Percentiles rank a stretch among this genome's conserved stretches.
phyloP scores from a whole-genome alignment of 169 alveolate species.

The Ichthyophthirius multifiliis region DNA sequence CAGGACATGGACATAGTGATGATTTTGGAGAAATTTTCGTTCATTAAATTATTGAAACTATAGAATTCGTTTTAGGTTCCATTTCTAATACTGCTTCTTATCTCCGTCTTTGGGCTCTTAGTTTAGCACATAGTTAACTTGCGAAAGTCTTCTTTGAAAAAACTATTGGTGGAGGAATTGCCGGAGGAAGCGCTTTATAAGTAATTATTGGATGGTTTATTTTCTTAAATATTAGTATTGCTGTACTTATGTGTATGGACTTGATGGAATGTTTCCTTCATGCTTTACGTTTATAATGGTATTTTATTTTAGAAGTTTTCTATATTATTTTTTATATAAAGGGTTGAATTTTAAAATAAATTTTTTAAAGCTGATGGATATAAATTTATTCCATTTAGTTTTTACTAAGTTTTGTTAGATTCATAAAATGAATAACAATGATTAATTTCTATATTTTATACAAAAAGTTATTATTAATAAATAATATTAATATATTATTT shows the following conservation, averaged over 20 bases:
- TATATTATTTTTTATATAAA: not conserved
- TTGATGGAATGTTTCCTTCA: conserved; percentile 98
- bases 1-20: conserved; percentile 46
- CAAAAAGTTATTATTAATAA: too few relatives aligned
- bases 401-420: not conserved
- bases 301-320: not conserved
- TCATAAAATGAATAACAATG: too few relatives aligned
- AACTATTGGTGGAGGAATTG: conserved; percentile 61
- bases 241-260: conserved; percentile 63
- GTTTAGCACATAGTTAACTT: conserved; percentile 98
- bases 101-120: conserved; percentile 98
- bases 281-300: conserved; percentile 99
- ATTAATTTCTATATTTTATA: too few relatives aligned
- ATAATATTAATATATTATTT: too few relatives aligned
- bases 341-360: conserved; percentile 99
- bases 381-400: conserved; percentile 86
- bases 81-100: conserved; percentile 99
- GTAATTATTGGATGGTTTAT: conserved; percentile 38
- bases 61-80: conserved; percentile 96
- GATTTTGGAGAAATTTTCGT: conserved; percentile 90
- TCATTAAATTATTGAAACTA: conserved; percentile 97
- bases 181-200: conserved; percentile 19
- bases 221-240: conserved; percentile 1
- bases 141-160: conserved; percentile 93
- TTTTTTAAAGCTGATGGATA: conserved; percentile 99